Percentiles rank a stretch among this genome's conserved stretches.
These are phyloP conservation scores for Trichoderma reesei DNA, from an alignment of 495 filamentous ascomycete genomes.

Conservation along the genomic window DNA sequence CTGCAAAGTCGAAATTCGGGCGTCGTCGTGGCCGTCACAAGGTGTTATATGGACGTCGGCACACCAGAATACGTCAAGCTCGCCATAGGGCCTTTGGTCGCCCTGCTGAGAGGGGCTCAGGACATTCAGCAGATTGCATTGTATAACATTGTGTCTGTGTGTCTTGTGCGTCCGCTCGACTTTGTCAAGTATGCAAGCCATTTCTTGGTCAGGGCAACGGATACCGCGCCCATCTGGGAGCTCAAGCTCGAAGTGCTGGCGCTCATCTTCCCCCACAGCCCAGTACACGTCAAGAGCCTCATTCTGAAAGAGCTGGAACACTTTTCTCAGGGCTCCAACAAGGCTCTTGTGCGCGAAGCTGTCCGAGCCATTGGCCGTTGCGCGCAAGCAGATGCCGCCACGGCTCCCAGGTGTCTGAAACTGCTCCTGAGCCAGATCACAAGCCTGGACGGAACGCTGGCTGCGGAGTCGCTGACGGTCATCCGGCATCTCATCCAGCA, in stretches of 20 bases:
- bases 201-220: slow-evolving; percentile 73
- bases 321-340: slow-evolving; percentile 69
- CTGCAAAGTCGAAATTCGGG: slow-evolving; percentile 87
- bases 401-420: slow-evolving; percentile 65
- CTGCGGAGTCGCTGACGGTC: slow-evolving; percentile 83
- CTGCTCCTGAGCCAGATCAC: slow-evolving; percentile 78
- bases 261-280: slow-evolving; percentile 76
- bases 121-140: slow-evolving; percentile 85
- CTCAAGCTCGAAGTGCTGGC: slow-evolving; percentile 87
- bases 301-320: slow-evolving; percentile 89
- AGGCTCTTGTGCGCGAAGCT: slow-evolving; percentile 71
- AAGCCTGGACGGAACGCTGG: slow-evolving; percentile 72
- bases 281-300: slow-evolving; percentile 64
- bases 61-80: slow-evolving; percentile 59
- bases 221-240: slow-evolving; percentile 75
- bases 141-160: slow-evolving; percentile 87
- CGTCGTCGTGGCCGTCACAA: slow-evolving; percentile 77
- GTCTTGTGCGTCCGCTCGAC: slow-evolving; percentile 55
- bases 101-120: slow-evolving; percentile 69
- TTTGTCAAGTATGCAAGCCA: slow-evolving; percentile 81
- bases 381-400: slow-evolving; percentile 62
- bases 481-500: slow-evolving; percentile 94
- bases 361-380: slow-evolving; percentile 90
- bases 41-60: slow-evolving; percentile 75
- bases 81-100: slow-evolving; percentile 74